phyloP scores from a whole-genome alignment of 306 rosid genomes.

The Corylus avellana region DNA sequence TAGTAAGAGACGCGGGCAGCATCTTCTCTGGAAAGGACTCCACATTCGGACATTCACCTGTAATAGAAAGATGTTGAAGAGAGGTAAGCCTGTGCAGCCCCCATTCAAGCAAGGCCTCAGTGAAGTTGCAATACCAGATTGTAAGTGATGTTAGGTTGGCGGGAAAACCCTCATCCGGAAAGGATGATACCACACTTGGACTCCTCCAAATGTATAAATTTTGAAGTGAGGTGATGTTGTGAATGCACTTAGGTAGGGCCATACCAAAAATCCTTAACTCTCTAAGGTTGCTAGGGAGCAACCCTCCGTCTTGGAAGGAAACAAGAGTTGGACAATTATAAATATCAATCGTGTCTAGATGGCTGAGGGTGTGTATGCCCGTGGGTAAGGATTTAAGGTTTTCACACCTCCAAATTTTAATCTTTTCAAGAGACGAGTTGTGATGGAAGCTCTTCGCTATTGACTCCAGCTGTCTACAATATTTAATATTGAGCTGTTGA shows the following conservation, averaged over 20 bases:
- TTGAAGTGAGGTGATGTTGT: constrained; percentile 13
- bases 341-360: constrained; percentile 1
- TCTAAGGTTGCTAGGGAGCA: constrained; percentile 2
- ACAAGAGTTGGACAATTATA: constrained; percentile 5
- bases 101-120: constrained; percentile 9
- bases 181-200: too few relatives aligned
- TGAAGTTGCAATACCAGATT: not conserved
- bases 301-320: constrained; percentile 18
- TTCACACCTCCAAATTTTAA: rapidly evolving
- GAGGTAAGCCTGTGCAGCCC: constrained; percentile 23
- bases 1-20: constrained; percentile 17
- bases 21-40: constrained; percentile 17
- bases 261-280: not conserved
- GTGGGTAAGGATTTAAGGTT: constrained; percentile 9
- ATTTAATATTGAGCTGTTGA: rapidly evolving
- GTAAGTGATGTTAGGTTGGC: not conserved
- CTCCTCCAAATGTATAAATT: too few relatives aligned
- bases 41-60: not conserved
- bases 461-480: not conserved
- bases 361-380: constrained; percentile 14
- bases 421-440: not conserved
- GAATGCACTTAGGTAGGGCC: constrained; percentile 10
- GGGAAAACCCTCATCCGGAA: constrained; percentile 11
- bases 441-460: not conserved
- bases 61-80: not conserved